These are phyloP conservation scores for Physcomitrium patens DNA, from an alignment of 225 moss, liverwort and hornwort species.

Conservation along the genomic window DNA sequence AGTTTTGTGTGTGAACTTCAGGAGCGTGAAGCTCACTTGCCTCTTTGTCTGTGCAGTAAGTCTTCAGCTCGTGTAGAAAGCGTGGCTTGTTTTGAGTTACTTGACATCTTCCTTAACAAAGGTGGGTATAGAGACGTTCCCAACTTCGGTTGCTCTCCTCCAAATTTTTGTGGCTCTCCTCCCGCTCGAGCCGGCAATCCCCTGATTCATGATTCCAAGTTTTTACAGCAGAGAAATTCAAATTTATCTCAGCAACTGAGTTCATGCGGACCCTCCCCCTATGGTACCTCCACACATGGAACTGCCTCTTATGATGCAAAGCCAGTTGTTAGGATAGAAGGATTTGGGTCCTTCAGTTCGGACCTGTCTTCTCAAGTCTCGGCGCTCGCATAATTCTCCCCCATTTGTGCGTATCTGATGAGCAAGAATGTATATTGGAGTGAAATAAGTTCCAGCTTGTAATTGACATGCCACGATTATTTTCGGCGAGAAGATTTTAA, in stretches of 20 bases:
- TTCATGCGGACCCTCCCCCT: constrained; percentile 63
- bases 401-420: neutral
- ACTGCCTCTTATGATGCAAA: constrained; percentile 19
- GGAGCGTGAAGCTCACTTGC: neutral
- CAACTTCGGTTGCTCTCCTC: constrained; percentile 82
- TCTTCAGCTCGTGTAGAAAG: constrained; percentile 62
- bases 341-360: constrained; percentile 65
- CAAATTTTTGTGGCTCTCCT: constrained; percentile 84
- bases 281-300: constrained; percentile 29
- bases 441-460: constrained; percentile 45
- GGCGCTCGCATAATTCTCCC: constrained; percentile 55
- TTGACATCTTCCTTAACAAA: constrained; percentile 86
- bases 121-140: constrained; percentile 75
- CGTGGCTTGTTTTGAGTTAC: constrained; percentile 81
- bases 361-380: constrained; percentile 55
- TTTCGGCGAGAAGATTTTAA: constrained; percentile 52
- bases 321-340: constrained; percentile 83
- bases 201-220: constrained; percentile 86
- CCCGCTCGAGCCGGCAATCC: constrained; percentile 84
- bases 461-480: constrained; percentile 38
- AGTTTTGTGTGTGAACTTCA: too few species aligned
- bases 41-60: constrained; percentile 55
- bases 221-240: constrained; percentile 65
- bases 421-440: constrained; percentile 36
- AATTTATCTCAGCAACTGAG: constrained; percentile 68